phyloP scores from a whole-genome alignment of 2,329 filamentous ascomycete genomes.

The Macrophomina pseudophaseolina region DNA sequence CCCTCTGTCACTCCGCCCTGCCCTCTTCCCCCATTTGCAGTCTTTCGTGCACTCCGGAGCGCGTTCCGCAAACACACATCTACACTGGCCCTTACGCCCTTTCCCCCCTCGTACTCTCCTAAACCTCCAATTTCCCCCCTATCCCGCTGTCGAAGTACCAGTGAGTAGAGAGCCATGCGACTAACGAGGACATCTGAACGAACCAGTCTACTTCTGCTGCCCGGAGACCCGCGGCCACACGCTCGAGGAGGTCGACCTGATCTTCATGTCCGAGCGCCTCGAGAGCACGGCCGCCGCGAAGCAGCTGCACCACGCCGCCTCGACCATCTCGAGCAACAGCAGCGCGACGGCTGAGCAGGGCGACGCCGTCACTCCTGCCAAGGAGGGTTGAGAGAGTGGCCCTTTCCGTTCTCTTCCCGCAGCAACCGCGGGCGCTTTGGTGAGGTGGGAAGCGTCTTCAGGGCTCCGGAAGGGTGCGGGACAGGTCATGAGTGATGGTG shows the following conservation, averaged over 20 bases:
- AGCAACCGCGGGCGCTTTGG: neutral
- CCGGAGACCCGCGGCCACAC: slow-evolving; percentile 37
- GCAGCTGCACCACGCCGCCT: slow-evolving; percentile 23
- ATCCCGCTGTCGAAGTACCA: neutral
- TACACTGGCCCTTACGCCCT: too few relatives aligned
- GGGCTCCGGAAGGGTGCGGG: too few relatives aligned
- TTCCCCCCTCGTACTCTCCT: neutral
- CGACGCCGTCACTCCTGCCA: neutral
- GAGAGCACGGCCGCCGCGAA: slow-evolving; percentile 21
- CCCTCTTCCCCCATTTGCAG: too few relatives aligned
- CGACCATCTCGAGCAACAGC: neutral
- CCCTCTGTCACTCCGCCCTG: too few relatives aligned
- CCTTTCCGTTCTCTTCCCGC: neutral
- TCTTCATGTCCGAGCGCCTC: slow-evolving; percentile 25
- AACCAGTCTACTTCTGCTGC: slow-evolving; percentile 36
- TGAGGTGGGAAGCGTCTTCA: too few relatives aligned
- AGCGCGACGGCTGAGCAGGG: neutral
- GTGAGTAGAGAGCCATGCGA: too few relatives aligned
- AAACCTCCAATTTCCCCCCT: neutral
- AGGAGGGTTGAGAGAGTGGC: slow-evolving; percentile 3
- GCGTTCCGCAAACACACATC: neutral
- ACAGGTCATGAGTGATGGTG: neutral
- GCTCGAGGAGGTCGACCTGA: slow-evolving; percentile 37
- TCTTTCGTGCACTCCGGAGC: too few relatives aligned
- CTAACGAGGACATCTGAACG: too few relatives aligned